Percentiles rank a stretch among this genome's conserved stretches.
phyloP scores from a whole-genome alignment of 805 yeast genomes.

The Kodamaea hsintzibuensis region DNA sequence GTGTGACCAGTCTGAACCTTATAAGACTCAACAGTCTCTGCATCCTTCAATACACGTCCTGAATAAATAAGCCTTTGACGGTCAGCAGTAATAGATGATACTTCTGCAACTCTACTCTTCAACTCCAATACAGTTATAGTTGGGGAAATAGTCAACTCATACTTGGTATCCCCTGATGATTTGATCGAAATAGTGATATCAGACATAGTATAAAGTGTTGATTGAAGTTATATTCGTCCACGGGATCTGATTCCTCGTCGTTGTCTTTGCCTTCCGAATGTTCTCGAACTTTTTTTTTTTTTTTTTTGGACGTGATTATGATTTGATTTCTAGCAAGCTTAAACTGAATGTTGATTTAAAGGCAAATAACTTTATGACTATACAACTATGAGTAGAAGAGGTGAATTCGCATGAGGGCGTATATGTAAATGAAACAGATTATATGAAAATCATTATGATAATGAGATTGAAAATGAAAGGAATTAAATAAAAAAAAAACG shows the following conservation, averaged over 20 bases:
- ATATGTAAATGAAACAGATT: neutral
- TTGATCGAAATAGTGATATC: slow-evolving; percentile 37
- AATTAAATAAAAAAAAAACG: too few relatives aligned
- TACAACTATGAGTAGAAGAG: neutral
- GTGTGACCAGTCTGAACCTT: slow-evolving; percentile 86
- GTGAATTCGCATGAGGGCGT: neutral
- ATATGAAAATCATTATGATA: too few relatives aligned
- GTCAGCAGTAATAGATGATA: slow-evolving; percentile 67
- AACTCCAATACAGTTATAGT: slow-evolving; percentile 63
- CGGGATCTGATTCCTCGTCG: neutral
- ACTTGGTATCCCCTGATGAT: slow-evolving; percentile 76
- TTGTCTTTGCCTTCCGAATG: neutral
- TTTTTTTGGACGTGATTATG: neutral
- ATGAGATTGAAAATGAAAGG: neutral
- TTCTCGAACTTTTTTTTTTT: neutral
- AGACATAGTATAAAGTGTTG: slow-evolving; percentile 19
- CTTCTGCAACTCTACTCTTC: slow-evolving; percentile 62
- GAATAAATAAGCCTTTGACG: slow-evolving; percentile 89
- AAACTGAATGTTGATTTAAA: neutral
- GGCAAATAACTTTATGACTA: neutral
- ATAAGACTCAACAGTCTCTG: slow-evolving; percentile 70
- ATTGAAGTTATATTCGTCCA: neutral
- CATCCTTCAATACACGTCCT: slow-evolving; percentile 89
- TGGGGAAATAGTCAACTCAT: slow-evolving; percentile 58
- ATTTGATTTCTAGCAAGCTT: neutral